Evolutionary conservation across 1,284 basidiomycete species (phyloP), one percentile per base, ranked within the genome.

Genomic region (Ceratobasidium sp.): DNA sequence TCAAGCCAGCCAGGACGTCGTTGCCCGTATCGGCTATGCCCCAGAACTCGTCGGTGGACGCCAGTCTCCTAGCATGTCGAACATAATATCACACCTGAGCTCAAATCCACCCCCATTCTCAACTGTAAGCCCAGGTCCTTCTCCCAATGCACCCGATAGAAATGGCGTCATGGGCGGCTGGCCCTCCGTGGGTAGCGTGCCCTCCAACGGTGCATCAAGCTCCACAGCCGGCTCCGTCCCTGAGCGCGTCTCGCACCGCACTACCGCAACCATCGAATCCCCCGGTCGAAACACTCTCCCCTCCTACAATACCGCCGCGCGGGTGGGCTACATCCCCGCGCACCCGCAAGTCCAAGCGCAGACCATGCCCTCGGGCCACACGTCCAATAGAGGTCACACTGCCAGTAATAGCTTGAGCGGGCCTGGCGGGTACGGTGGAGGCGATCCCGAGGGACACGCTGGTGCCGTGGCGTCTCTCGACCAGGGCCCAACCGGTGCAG

Each of bases 1-100:
- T 70, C 79, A 69, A 70, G 79, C 70, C 54, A 74, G 59, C 52
- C 67, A 62, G 57, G 70, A 78, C 56, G 59, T 46, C 9, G 34
- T 76, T 15, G 52, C 54, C 51, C 76, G 70, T 8, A 77, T 77
- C 34, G 76, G 70, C 11, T 75, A 51, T 34, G 57, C 56, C 22
- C 59, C 71, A 37, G 71, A 74, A 46, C 71, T 74, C 34, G 32
- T n/a, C 43, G 71, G 71, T 22, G n/a, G 32, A 15, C 22, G 13
- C n/a, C 56, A 57, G 43, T 22, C 66, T 57, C 32, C 76, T 25
- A 51, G 68, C 17, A 62, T 62, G 61, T n/a, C 76, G 46, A 49
- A 68, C 7, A 62, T 62, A 19, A 37, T 43, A 34, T 67, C 65
- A 32, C 46, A 51, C 25, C 71, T 61, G 25, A 62, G 59, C n/a